Evolutionary conservation across 352 stramenopile genomes (phyloP), one percentile per base, ranked within the genome.

Genomic region (Phytophthora rubi): DNA sequence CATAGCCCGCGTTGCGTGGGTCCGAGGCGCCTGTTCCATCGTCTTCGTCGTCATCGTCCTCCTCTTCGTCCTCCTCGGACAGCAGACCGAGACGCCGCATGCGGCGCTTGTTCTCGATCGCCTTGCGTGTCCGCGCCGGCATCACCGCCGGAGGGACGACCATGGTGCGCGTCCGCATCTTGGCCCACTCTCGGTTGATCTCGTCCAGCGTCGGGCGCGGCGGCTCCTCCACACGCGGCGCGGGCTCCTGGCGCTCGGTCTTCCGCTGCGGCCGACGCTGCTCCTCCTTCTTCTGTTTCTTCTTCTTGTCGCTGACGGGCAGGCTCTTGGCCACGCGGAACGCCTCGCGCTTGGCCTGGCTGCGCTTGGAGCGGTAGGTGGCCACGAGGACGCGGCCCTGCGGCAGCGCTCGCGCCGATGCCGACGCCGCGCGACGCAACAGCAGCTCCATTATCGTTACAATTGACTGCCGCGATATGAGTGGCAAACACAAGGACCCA

Each of bases 41-140:
- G 4, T 26, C 57, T 16, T 64, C 60, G n/a, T 45, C 56, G 4
- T 26, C 57, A 16, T 64, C 60, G n/a, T 45, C 56, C 5, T 83
- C 68, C 32, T 71, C 73, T 28, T 85, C 79, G 1, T 83, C 71
- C 18, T 88, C 81, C 18, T 85, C 76, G 2, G 77, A 54, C 51
- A 88, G 65, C 56, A 90, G 61, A 3, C 82, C 82, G 3, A 90
- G 76, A 33, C 82, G 80, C 0, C 76, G 70, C 82, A 90, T 90
- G 28, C 82, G 82, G 48, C 80, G 73, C 60, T 80, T 85, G 77
- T 89, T 89, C 71, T 86, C 68, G 51, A 88, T 82, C 59, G 83
- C 76, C 30, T 81, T 79, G 53, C 78, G 77, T 23, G 75, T 79
- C 4, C 74, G 64, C 21, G 59, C 62, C 6, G 81, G 70, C n/a